Evolutionary conservation across 2,329 filamentous ascomycete genomes (phyloP).

Genomic region (Beauveria sp.): DNA sequence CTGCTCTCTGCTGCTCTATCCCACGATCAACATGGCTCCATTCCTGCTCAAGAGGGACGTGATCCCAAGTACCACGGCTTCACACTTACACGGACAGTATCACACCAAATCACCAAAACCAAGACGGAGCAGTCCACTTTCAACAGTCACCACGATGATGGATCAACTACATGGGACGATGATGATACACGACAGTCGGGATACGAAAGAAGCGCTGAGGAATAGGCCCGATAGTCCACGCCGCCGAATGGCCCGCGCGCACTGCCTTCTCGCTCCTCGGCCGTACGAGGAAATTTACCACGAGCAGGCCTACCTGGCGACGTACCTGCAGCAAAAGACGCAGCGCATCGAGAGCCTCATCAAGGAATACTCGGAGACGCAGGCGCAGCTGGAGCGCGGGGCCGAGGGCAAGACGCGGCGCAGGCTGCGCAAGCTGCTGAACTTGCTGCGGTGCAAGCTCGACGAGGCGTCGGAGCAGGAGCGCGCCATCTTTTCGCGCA

Average conservation of each 20-base stretch:
- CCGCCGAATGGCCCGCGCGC: neutral
- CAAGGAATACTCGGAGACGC: slow-evolving; percentile 27
- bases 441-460: slow-evolving; percentile 34
- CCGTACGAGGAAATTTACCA: slow-evolving; percentile 34
- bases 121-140: too few relatives aligned
- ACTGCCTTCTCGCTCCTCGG: slow-evolving; percentile 26
- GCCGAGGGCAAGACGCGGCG: slow-evolving; percentile 20
- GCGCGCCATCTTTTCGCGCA: slow-evolving; percentile 32
- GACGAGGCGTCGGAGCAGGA: slow-evolving; percentile 39
- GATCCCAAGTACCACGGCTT: too few relatives aligned
- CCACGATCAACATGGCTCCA: too few relatives aligned
- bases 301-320: slow-evolving; percentile 40
- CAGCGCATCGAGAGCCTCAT: slow-evolving; percentile 30
- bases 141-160: neutral
- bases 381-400: slow-evolving; percentile 23
- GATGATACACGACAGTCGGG: too few relatives aligned
- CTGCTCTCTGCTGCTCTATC: too few relatives aligned
- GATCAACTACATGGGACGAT: neutral
- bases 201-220: too few relatives aligned
- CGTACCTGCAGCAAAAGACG: slow-evolving; percentile 33
- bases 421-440: slow-evolving; percentile 32
- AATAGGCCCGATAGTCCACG: neutral
- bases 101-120: too few relatives aligned
- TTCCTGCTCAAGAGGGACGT: too few relatives aligned
- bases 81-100: too few relatives aligned